Conservation (phyloP, 768 basidiomycete genomes). For the Trametes cubensis region DNA sequence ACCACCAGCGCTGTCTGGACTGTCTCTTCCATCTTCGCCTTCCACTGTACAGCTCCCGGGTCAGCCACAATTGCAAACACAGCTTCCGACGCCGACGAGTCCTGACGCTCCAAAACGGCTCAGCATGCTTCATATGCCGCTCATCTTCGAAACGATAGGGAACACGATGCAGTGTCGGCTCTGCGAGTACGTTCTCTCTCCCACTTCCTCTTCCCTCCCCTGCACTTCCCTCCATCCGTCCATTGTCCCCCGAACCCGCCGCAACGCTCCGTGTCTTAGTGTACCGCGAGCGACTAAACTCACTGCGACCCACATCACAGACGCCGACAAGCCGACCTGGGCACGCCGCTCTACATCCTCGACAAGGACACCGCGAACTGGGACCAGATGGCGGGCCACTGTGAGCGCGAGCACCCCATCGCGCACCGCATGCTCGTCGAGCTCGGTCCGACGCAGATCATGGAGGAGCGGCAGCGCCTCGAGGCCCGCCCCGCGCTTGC, state of each 20-base stretch:
- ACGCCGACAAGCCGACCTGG: too few relatives aligned
- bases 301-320: too few relatives aligned
- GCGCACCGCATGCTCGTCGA: slow-evolving; percentile 15
- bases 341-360: slow-evolving; percentile 3
- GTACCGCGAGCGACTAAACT: neutral
- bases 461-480: slow-evolving; percentile 5
- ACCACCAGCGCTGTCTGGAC: neutral
- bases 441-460: slow-evolving; percentile 17
- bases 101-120: slow-evolving; percentile 7
- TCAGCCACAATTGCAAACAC: neutral
- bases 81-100: slow-evolving; percentile 6
- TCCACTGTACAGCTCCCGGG: slow-evolving; percentile 5
- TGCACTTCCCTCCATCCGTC: too few relatives aligned
- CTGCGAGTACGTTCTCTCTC: slow-evolving; percentile 25
- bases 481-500: neutral
- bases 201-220: neutral
- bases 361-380: slow-evolving; percentile 15
- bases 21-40: neutral
- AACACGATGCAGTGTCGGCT: slow-evolving; percentile 21
- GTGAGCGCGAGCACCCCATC: slow-evolving; percentile 24
- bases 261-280: too few relatives aligned
- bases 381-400: slow-evolving; percentile 23
- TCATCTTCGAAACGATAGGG: slow-evolving; percentile 22
- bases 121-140: slow-evolving; percentile 22
- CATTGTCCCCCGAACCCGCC: neutral